Percentiles rank a stretch among this genome's conserved stretches.
phyloP scores from a whole-genome alignment of 768 basidiomycete genomes.

The Phanerochaete sordida region DNA sequence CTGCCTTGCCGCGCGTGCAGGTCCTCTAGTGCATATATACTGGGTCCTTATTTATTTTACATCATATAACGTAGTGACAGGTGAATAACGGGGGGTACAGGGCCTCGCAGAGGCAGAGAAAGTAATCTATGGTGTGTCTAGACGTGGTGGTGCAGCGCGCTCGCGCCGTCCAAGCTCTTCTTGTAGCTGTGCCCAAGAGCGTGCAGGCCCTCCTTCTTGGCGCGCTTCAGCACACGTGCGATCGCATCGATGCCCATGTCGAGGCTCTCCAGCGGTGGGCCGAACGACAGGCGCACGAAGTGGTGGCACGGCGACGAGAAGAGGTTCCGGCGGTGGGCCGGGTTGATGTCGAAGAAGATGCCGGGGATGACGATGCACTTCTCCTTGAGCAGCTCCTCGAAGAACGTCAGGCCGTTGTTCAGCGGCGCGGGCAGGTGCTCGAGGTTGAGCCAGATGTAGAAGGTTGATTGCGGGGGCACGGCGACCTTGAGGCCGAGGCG shows the following conservation, averaged over 20 bases:
- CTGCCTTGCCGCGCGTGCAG: not conserved
- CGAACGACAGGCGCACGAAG: constrained; percentile 85
- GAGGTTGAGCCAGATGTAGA: constrained; percentile 94
- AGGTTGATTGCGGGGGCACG: constrained; percentile 76
- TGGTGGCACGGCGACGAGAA: constrained; percentile 90
- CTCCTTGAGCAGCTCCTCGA: constrained; percentile 89
- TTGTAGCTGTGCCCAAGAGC: constrained; percentile 71
- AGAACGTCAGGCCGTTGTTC: constrained; percentile 93
- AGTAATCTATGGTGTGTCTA: not conserved
- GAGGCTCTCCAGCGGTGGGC: constrained; percentile 75
- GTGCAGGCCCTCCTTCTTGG: constrained; percentile 54
- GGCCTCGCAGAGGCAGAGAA: not conserved
- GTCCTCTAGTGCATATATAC: not conserved
- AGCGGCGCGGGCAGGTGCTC: constrained; percentile 75
- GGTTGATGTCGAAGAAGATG: constrained; percentile 84
- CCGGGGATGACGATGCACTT: constrained; percentile 90
- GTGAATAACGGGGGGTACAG: not conserved
- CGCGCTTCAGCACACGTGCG: constrained; percentile 68
- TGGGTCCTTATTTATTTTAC: not conserved
- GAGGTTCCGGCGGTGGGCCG: constrained; percentile 79
- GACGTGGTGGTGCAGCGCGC: constrained; percentile 5
- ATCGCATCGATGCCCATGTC: constrained; percentile 90
- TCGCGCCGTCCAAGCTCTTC: constrained; percentile 46
- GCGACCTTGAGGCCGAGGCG: constrained; percentile 75
- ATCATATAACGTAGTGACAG: not conserved